These are phyloP conservation scores for Pythium folliculosum DNA, from an alignment of 352 stramenopile species.

Conservation along the genomic window DNA sequence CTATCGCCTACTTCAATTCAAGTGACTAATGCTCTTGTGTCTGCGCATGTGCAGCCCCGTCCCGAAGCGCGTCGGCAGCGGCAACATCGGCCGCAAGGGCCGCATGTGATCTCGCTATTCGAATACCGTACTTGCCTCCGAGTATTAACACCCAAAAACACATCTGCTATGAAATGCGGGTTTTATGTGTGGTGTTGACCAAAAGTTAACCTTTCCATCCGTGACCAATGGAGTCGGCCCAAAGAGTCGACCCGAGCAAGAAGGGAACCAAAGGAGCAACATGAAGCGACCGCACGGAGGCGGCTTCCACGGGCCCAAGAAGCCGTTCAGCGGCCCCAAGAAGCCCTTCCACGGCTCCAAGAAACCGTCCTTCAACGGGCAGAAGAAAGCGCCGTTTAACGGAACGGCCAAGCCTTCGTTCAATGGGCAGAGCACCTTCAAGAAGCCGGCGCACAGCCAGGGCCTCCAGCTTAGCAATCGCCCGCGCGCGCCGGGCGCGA, in stretches of 20 bases:
- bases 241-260: too few species aligned
- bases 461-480: neutral
- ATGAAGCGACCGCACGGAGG: slow-evolving; percentile 23
- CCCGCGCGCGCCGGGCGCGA: neutral
- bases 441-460: slow-evolving; percentile 6
- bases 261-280: too few species aligned
- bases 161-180: neutral
- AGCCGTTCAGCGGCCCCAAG: slow-evolving; percentile 14
- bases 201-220: slow-evolving; percentile 5
- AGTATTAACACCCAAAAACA: slow-evolving; percentile 30
- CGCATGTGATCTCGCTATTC: slow-evolving; percentile 41
- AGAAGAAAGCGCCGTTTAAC: slow-evolving; percentile 7
- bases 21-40: neutral
- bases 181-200: neutral
- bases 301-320: slow-evolving; percentile 12
- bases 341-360: slow-evolving; percentile 15
- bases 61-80: slow-evolving; percentile 32
- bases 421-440: neutral
- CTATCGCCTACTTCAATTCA: neutral
- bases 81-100: slow-evolving; percentile 56
- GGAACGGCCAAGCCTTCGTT: neutral
- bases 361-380: slow-evolving; percentile 6
- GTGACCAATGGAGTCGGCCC: neutral
- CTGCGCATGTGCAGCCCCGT: slow-evolving; percentile 3
- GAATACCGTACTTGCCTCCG: slow-evolving; percentile 8